These are phyloP conservation scores for Chrysanthemum seticuspe DNA, from an alignment of 129 eudicot genomes.

Conservation along the genomic window DNA sequence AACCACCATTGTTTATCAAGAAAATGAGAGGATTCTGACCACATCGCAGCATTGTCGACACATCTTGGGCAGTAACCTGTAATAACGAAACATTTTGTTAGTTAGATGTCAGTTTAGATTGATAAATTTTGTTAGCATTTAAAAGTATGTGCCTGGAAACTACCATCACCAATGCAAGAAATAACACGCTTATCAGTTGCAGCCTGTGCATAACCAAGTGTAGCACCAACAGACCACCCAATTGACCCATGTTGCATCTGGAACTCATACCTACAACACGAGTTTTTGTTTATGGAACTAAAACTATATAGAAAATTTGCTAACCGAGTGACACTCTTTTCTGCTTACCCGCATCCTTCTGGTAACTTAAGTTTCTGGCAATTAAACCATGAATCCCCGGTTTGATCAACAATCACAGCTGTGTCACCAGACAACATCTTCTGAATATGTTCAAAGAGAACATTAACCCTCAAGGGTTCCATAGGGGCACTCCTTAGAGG, in stretches of 20 bases:
- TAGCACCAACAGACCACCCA: constrained; percentile 84
- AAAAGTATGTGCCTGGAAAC: constrained; percentile 52
- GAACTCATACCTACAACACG: constrained; percentile 60
- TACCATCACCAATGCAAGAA: constrained; percentile 82
- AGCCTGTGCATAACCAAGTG: constrained; percentile 82
- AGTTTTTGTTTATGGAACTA: background rate
- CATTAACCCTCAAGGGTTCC: constrained; percentile 70
- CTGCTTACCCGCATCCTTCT: constrained; percentile 67
- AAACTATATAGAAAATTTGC: background rate
- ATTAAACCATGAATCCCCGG: no score
- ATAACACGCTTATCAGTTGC: constrained; percentile 61
- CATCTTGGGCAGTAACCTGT: constrained; percentile 64
- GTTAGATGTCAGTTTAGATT: no score
- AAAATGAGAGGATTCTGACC: constrained; percentile 59
- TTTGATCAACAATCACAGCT: no score
- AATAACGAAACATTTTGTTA: background rate
- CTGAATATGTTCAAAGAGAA: constrained; percentile 47
- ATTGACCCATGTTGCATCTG: constrained; percentile 89
- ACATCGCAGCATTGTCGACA: constrained; percentile 63
- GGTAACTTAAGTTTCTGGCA: constrained; percentile 54
- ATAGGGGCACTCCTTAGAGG: constrained; percentile 36
- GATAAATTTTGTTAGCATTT: background rate
- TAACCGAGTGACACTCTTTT: background rate
- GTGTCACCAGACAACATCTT: no score
- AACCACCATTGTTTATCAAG: constrained; percentile 73